Conservation (phyloP, 768 basidiomycete genomes). For the Rhodotorula diobovata region DNA sequence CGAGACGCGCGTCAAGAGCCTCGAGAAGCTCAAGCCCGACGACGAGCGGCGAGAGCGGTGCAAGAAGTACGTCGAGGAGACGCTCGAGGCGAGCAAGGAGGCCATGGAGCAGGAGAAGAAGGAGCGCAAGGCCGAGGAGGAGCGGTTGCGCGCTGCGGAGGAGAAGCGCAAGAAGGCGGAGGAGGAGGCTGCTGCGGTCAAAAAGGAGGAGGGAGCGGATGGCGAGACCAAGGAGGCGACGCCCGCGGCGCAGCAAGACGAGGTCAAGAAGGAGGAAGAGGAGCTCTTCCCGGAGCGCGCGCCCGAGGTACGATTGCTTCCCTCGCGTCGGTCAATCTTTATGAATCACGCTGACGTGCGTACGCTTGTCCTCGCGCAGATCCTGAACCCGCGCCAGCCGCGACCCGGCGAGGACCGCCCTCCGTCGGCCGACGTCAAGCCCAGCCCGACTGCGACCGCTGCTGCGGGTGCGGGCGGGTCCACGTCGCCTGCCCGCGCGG, state of each 20-base stretch:
- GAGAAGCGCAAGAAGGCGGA: constrained; percentile 18
- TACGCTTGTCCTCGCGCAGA: constrained; percentile 9
- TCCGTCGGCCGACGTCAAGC: not conserved
- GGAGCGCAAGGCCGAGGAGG: constrained; percentile 56
- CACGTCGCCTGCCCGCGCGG: not conserved
- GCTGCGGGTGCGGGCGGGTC: not conserved
- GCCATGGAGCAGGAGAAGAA: constrained; percentile 36
- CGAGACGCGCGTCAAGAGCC: constrained; percentile 73
- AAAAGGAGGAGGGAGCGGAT: constrained; percentile 50
- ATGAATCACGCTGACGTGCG: not conserved
- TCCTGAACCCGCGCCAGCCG: constrained; percentile 25
- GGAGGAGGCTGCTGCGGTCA: constrained; percentile 45
- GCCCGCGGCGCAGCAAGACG: constrained; percentile 20
- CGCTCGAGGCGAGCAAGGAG: constrained; percentile 49
- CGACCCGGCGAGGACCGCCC: constrained; percentile 8
- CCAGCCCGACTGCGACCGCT: not conserved
- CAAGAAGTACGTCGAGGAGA: constrained; percentile 69
- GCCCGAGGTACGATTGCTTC: constrained; percentile 22
- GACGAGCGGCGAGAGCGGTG: constrained; percentile 73
- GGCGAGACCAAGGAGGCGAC: constrained; percentile 29
- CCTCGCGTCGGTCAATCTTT: not conserved
- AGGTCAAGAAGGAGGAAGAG: constrained; percentile 36
- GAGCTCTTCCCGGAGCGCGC: constrained; percentile 37
- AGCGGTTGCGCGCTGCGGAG: constrained; percentile 43
- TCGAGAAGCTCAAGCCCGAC: constrained; percentile 80